Evolutionary conservation across 345 rosid species (phyloP).

Genomic region (Linum usitatissimum): DNA sequence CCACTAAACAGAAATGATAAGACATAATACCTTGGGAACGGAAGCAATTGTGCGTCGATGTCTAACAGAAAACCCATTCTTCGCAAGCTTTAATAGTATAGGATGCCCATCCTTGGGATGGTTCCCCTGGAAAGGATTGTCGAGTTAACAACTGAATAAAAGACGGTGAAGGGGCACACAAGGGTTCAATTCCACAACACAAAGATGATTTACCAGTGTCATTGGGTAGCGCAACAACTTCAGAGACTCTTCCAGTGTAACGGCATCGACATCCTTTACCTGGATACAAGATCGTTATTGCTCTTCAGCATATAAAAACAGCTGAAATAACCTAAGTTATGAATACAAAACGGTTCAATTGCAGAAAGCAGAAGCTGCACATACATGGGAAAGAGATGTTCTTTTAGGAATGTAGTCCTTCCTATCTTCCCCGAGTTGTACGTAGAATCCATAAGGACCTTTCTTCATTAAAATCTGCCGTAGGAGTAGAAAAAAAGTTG

Average conservation of each 20-base stretch:
- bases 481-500: neutral
- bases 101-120: slow-evolving; percentile 84
- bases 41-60: slow-evolving; percentile 70
- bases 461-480: slow-evolving; percentile 67
- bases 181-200: slow-evolving; percentile 3
- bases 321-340: neutral
- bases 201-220: slow-evolving; percentile 45
- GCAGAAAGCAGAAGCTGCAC: slow-evolving; percentile 7
- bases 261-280: slow-evolving; percentile 54
- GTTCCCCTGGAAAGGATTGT: slow-evolving; percentile 45
- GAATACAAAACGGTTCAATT: neutral
- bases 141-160: slow-evolving; percentile 6
- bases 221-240: slow-evolving; percentile 65
- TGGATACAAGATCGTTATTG: slow-evolving; percentile 11
- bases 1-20: neutral
- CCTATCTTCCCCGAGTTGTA: slow-evolving; percentile 92
- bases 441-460: slow-evolving; percentile 87
- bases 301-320: slow-evolving; percentile 20
- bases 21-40: slow-evolving; percentile 66
- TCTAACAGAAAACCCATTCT: slow-evolving; percentile 50
- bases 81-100: slow-evolving; percentile 52
- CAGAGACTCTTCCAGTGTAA: slow-evolving; percentile 69
- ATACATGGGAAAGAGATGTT: slow-evolving; percentile 65
- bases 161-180: neutral
- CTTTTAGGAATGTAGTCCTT: slow-evolving; percentile 66